Conservation (phyloP, 441 rosid species). For the Flueggea neowawraea region DNA sequence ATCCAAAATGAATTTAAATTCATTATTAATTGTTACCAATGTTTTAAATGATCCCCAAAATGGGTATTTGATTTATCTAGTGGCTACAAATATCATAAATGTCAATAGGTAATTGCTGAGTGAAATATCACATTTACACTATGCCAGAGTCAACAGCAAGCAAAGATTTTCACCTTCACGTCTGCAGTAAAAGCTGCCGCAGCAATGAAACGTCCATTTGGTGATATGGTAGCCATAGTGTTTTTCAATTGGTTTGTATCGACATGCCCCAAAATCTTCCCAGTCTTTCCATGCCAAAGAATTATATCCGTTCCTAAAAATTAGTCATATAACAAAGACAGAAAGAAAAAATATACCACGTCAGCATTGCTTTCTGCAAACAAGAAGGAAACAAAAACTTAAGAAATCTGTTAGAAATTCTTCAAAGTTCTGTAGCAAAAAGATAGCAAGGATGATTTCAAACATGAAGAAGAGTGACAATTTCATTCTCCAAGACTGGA, state of each 20-base stretch:
- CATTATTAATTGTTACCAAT: no score
- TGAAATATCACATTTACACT: neutral
- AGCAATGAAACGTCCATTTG: slow-evolving; percentile 97
- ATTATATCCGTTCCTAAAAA: slow-evolving; percentile 82
- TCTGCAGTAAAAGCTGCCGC: slow-evolving; percentile 99
- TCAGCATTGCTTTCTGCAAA: slow-evolving; percentile 4
- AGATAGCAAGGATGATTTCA: no score
- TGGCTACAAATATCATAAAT: neutral
- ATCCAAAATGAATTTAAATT: neutral
- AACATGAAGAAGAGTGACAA: no score
- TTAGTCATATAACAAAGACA: neutral
- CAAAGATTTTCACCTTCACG: slow-evolving; percentile 60
- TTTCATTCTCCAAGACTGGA: no score
- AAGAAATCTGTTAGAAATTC: no score
- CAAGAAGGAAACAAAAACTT: neutral
- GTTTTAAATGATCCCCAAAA: no score
- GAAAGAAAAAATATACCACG: neutral
- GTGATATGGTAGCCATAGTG: slow-evolving; percentile 84
- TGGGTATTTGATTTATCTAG: no score
- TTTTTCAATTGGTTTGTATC: slow-evolving; percentile 97
- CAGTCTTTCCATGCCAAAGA: slow-evolving; percentile 95
- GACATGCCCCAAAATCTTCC: slow-evolving; percentile 50
- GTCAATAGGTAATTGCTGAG: neutral
- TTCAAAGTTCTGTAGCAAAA: no score
- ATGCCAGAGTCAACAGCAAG: slow-evolving; percentile 1